Evolutionary conservation across 2,329 filamentous ascomycete genomes (phyloP), one percentile per base, ranked within the genome.

Genomic region (Corniculantispora saksenae): DNA sequence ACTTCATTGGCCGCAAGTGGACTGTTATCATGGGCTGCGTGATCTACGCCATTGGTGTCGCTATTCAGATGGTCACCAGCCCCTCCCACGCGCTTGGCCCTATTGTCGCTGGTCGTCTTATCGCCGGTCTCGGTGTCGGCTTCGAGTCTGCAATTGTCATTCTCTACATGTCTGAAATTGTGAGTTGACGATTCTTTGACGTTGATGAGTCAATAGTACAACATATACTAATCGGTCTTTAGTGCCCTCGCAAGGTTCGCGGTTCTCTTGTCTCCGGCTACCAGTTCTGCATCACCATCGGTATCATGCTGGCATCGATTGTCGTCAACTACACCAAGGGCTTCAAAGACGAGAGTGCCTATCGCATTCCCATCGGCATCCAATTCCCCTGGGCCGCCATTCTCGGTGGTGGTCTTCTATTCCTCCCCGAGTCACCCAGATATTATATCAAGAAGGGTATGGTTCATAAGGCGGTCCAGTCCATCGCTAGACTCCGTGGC

Each of bases 141-240:
- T 93, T 93, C 75, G 90, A 91, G 70, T 92, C 90, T 10, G 90
- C 91, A 72, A 88, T 93, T 72, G 88, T 93, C 77, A 92, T 93
- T 74, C 83, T 93, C 67, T 94, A 95, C 86, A 94, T 95, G 91
- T 92, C 89, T 57, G 92, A 94, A 80, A 92, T 94, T 74, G 83
- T 82, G 78, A 81, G 76, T 78, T n/a, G n/a, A n/a, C n/a, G n/a
- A n/a, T n/a, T n/a, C n/a, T n/a, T n/a, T n/a, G n/a, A n/a, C n/a
- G n/a, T n/a, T n/a, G n/a, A n/a, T 29, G 3, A 21, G 6, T 29
- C 69, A 70, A 67, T n/a, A n/a, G 69, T 63, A 32, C 10, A 5
- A 32, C 32, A 32, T 32, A 10, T 57, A 66, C 71, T 66, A 65
- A 72, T 56, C 71, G 64, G 68, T 19, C 29, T 7, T 35, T 7